Percentiles rank a stretch among this genome's conserved stretches.
Evolutionary conservation across 2,329 filamentous ascomycete species (phyloP).

Genomic region (Xylariomycetidae sp.): DNA sequence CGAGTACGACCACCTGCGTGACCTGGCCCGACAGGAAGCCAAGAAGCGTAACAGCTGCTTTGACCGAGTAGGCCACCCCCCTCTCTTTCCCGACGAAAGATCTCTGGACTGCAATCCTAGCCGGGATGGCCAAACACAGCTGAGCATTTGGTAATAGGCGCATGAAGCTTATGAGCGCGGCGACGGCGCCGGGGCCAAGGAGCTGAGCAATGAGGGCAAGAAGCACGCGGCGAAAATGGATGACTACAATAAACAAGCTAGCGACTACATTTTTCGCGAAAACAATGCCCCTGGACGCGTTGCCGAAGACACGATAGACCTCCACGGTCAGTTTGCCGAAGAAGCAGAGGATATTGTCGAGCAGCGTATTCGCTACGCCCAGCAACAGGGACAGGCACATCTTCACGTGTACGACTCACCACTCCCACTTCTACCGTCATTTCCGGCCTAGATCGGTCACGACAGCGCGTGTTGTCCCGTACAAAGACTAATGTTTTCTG

Average conservation of each 20-base stretch:
- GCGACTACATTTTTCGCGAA: conserved; percentile 90
- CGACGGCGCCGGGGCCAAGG: conserved; percentile 78
- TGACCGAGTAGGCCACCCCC: conserved; percentile 54
- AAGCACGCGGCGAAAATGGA: conserved; percentile 79
- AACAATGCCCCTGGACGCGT: conserved; percentile 81
- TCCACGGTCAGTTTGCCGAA: conserved; percentile 92
- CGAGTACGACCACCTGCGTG: conserved; percentile 89
- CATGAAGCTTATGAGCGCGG: conserved; percentile 78
- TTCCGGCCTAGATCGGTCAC: neutral
- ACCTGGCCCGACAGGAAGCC: conserved; percentile 76
- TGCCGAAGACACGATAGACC: conserved; percentile 77
- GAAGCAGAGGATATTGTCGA: conserved; percentile 91
- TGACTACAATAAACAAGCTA: conserved; percentile 83
- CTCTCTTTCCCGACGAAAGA: neutral
- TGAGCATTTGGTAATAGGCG: too few relatives aligned
- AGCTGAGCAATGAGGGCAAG: conserved; percentile 77
- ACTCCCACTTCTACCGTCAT: neutral
- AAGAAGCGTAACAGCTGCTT: conserved; percentile 74
- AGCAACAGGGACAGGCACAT: conserved; percentile 68
- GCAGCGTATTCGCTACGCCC: conserved; percentile 75
- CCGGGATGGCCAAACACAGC: too few relatives aligned
- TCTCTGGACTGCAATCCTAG: too few relatives aligned
- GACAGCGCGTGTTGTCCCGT: too few relatives aligned
- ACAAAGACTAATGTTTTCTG: too few relatives aligned
- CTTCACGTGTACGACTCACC: conserved; percentile 64